These are phyloP conservation scores for Cordyceps pruinosa DNA, from an alignment of 2,329 filamentous ascomycete genomes.

Conservation along the genomic window DNA sequence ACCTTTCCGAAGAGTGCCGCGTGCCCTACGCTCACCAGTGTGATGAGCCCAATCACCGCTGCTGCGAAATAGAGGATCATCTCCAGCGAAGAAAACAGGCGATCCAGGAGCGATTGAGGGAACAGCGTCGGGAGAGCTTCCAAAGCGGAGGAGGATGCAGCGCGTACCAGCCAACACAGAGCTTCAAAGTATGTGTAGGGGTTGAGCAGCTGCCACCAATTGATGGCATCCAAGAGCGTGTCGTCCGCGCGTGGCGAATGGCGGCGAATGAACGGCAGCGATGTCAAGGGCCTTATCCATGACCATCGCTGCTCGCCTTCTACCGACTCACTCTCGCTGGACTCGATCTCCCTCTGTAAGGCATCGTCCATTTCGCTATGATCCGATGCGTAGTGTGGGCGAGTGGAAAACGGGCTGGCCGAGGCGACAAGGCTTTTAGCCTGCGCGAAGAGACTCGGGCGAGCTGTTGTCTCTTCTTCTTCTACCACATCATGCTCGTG, in stretches of 20 bases:
- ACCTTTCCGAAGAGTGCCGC: slow-evolving; percentile 6
- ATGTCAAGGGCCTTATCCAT: slow-evolving; percentile 17
- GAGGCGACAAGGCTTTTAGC: slow-evolving; percentile 9
- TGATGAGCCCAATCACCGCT: neutral
- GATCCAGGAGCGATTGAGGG: slow-evolving; percentile 10
- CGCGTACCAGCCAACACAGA: slow-evolving; percentile 18
- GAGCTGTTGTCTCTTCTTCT: neutral
- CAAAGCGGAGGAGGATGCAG: slow-evolving; percentile 17
- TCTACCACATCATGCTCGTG: neutral
- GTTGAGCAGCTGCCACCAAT: slow-evolving; percentile 24
- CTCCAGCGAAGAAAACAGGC: slow-evolving; percentile 12
- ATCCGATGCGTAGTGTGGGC: slow-evolving; percentile 10
- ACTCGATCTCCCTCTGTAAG: slow-evolving; percentile 18
- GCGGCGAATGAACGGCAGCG: slow-evolving; percentile 15
- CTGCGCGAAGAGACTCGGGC: slow-evolving; percentile 10
- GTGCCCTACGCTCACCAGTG: slow-evolving; percentile 3
- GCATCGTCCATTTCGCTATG: slow-evolving; percentile 20
- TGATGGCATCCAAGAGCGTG: slow-evolving; percentile 1
- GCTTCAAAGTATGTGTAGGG: slow-evolving; percentile 26
- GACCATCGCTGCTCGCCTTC: slow-evolving; percentile 16
- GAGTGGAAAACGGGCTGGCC: slow-evolving; percentile 13
- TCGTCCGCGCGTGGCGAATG: slow-evolving; percentile 12
- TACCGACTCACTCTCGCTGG: slow-evolving; percentile 11
- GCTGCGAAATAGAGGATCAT: slow-evolving; percentile 1
- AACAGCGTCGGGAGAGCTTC: slow-evolving; percentile 13